A percentile compares a stretch with the other conserved stretches of the same genome.
These are phyloP conservation scores for Oldenlandia corymbosa DNA, from an alignment of 257 asterid genomes.

Conservation along the genomic window DNA sequence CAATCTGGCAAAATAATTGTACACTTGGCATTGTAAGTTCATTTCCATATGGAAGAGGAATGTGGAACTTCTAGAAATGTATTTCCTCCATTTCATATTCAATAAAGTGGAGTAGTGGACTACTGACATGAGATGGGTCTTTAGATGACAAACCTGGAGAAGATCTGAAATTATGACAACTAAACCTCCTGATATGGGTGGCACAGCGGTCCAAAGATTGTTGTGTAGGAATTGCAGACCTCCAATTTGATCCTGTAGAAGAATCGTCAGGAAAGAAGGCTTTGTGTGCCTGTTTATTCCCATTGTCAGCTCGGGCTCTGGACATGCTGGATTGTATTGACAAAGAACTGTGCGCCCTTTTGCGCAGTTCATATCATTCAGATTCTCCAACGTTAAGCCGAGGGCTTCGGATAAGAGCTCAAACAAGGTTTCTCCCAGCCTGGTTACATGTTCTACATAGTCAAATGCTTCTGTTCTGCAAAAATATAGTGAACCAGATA, in stretches of 20 bases:
- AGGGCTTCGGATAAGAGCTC: slow-evolving; percentile 56
- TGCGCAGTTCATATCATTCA: slow-evolving; percentile 37
- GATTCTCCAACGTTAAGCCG: slow-evolving; percentile 39
- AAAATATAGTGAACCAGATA: not conserved
- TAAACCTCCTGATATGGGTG: slow-evolving; percentile 45
- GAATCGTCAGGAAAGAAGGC: slow-evolving; percentile 49
- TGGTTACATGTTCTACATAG: slow-evolving; percentile 29
- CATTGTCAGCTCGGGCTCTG: slow-evolving; percentile 64
- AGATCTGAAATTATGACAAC: slow-evolving; percentile 66
- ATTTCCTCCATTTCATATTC: too few relatives aligned
- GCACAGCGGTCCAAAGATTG: slow-evolving; percentile 40
- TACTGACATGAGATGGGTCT: too few relatives aligned
- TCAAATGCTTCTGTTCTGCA: slow-evolving; percentile 41
- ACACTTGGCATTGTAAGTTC: too few relatives aligned
- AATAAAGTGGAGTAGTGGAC: too few relatives aligned
- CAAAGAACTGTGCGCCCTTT: slow-evolving; percentile 32
- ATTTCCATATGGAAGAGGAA: not conserved
- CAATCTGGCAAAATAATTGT: slow-evolving; percentile 26
- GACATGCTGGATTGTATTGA: slow-evolving; percentile 76
- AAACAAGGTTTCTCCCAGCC: slow-evolving; percentile 36
- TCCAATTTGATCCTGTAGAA: slow-evolving; percentile 55
- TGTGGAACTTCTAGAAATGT: not conserved
- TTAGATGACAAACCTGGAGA: slow-evolving; percentile 43
- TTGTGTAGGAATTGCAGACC: slow-evolving; percentile 62
- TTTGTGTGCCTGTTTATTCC: slow-evolving; percentile 68